Percentiles rank a stretch among this genome's conserved stretches.
Conservation (phyloP, 305 asterid genomes). For the Fraxinus sp. region DNA sequence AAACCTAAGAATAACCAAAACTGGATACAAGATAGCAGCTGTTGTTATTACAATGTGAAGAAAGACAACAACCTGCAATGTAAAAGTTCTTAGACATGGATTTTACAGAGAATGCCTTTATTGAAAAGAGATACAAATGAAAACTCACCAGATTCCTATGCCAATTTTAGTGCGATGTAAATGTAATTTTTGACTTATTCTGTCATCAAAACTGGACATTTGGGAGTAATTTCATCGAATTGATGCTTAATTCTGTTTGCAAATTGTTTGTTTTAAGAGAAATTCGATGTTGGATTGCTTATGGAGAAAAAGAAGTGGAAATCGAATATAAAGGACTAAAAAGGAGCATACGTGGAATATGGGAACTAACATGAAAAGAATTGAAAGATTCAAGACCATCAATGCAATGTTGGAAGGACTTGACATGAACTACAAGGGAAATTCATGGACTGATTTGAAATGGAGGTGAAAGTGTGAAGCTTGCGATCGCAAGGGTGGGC, state of each 20-base stretch:
- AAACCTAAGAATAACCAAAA: slow-evolving; percentile 84
- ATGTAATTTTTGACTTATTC: not conserved
- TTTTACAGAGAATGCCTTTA: not conserved
- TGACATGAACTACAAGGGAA: not conserved
- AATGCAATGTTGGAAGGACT: not conserved
- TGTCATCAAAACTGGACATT: not conserved
- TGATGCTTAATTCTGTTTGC: not conserved
- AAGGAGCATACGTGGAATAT: not conserved
- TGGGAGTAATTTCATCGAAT: not conserved
- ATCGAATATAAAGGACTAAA: not conserved
- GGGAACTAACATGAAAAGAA: not conserved
- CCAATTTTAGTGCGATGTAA: not conserved
- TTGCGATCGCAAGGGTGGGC: not conserved
- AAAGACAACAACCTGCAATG: slow-evolving; percentile 65
- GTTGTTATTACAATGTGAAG: slow-evolving; percentile 68
- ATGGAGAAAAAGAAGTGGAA: not conserved
- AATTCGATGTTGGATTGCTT: not conserved
- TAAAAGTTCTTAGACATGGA: not conserved
- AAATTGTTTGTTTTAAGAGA: not conserved
- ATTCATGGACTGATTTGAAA: not conserved
- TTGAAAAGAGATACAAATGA: slow-evolving; percentile 3
- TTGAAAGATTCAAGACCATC: not conserved
- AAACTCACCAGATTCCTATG: slow-evolving; percentile 13
- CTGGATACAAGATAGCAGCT: slow-evolving; percentile 67
- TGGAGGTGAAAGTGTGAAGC: not conserved